Evolutionary conservation across 768 basidiomycete species (phyloP), one percentile per base, ranked within the genome.

Genomic region (Steccherinum ochraceum): DNA sequence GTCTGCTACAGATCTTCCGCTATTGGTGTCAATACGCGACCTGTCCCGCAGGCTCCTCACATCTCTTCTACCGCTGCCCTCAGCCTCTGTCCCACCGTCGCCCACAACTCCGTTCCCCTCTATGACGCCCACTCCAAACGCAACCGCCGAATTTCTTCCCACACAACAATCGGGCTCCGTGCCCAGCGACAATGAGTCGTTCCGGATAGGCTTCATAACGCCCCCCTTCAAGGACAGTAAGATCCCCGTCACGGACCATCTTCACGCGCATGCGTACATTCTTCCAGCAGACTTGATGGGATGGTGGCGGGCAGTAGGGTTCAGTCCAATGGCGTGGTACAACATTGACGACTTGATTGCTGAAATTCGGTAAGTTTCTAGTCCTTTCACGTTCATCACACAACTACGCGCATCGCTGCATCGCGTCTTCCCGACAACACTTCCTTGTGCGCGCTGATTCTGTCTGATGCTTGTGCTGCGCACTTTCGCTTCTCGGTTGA

Each of bases 231-330:
- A 74, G 58, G 87, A 89, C 61, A 79, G 69, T 67, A 86, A 85
- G 63, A 86, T 89, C 40, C 87, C 88, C 12, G 79, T 89, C 45
- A 84, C 81, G 23, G 86, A 89, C 64, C 87, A 89, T 62, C 74
- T 89, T 23, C 87, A 89, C 61, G 79, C 78, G 0, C 88, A 90
- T 64, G 87, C 84, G 4, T 89, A 80, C 62, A 75, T 88, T 46
- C 71, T 69, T 12, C 79, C 83, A 11, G 71, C 80, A 5, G 83
- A 90, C 64, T 70, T 76, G 25, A 68, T 82, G 59, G 84, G 86
- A 46, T 90, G 86, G 86, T 84, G 80, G 78, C 71, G 87, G 59
- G 72, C 75, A 27, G 65, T 87, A 18, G 84, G 80, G 5, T 89
- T 83, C 64, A 74, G 81, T 10, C 72, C 81, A 5, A 52, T 89